A percentile compares a stretch with the other conserved stretches of the same genome.
Conservation (phyloP, 1,139 yeast genomes). For the Geotrichum histeridarum region DNA sequence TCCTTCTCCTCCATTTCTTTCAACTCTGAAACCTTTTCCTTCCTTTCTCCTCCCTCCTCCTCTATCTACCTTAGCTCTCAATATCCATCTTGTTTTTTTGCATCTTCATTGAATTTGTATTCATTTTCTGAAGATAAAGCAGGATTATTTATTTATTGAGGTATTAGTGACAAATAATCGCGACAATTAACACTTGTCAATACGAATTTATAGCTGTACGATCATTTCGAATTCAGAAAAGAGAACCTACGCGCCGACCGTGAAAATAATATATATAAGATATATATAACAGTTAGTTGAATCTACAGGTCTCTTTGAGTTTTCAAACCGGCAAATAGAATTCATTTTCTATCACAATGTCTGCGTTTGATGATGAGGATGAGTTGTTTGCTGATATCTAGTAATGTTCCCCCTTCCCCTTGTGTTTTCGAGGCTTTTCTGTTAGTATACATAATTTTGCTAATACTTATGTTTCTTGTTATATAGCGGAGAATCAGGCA, state of each 20-base stretch:
- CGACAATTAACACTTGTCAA: too few relatives aligned
- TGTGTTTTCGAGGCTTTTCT: conserved; percentile 4
- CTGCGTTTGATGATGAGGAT: conserved; percentile 76
- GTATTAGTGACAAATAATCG: too few relatives aligned
- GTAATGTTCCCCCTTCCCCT: conserved; percentile 30
- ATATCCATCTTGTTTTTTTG: neutral
- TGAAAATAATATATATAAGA: conserved; percentile 15
- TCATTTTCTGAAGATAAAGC: neutral
- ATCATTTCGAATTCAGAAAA: neutral
- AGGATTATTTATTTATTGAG: too few relatives aligned
- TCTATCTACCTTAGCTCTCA: neutral
- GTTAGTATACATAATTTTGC: conserved; percentile 12
- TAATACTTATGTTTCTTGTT: conserved; percentile 11
- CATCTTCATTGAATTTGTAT: neutral
- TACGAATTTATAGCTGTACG: too few relatives aligned
- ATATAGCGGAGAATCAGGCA: conserved; percentile 18
- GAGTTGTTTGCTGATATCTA: conserved; percentile 75
- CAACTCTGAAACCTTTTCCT: neutral
- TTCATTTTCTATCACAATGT: conserved; percentile 39
- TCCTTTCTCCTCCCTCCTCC: conserved; percentile 1
- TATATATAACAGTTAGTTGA: conserved; percentile 18
- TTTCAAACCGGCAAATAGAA: conserved; percentile 9
- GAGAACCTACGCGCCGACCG: conserved; percentile 5
- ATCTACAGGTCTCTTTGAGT: conserved; percentile 12
- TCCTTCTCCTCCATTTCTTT: neutral